Conservation (phyloP, 1,284 basidiomycete genomes). For the Coniferiporia sulphurascens region DNA sequence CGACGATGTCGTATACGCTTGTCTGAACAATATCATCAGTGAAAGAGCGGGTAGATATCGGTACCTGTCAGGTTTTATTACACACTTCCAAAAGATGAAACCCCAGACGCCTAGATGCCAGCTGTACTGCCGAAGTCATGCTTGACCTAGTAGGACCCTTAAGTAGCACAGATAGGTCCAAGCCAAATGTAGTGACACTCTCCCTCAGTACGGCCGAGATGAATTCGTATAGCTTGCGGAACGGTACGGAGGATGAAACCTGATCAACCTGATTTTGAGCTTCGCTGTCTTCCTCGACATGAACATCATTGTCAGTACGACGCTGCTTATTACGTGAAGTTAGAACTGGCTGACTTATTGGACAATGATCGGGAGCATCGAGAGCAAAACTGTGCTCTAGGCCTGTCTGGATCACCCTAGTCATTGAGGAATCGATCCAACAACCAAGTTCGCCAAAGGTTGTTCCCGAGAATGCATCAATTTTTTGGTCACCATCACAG, state of each 20-base stretch:
- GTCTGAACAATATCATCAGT: constrained; percentile 42
- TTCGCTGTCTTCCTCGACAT: constrained; percentile 15
- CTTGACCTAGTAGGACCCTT: constrained; percentile 73
- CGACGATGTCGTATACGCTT: constrained; percentile 82
- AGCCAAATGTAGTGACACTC: constrained; percentile 51
- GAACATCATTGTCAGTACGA: background rate
- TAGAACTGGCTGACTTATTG: constrained; percentile 37
- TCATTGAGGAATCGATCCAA: constrained; percentile 71
- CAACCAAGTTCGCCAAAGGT: constrained; percentile 76
- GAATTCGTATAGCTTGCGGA: constrained; percentile 44
- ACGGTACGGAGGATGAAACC: constrained; percentile 22
- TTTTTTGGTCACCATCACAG: constrained; percentile 26
- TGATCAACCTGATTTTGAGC: background rate
- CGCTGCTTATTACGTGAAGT: background rate
- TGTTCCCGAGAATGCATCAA: constrained; percentile 45
- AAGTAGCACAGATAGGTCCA: constrained; percentile 65
- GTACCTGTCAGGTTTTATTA: background rate
- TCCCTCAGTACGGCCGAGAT: constrained; percentile 52
- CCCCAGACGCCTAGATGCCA: constrained; percentile 62
- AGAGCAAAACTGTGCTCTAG: constrained; percentile 68
- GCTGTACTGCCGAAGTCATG: constrained; percentile 57
- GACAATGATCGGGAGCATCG: constrained; percentile 52
- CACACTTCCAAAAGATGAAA: constrained; percentile 79
- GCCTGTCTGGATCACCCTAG: constrained; percentile 78
- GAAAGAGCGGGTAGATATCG: no score